phyloP scores from a whole-genome alignment of 2,329 filamentous ascomycete species.

The Nemania abortiva region DNA sequence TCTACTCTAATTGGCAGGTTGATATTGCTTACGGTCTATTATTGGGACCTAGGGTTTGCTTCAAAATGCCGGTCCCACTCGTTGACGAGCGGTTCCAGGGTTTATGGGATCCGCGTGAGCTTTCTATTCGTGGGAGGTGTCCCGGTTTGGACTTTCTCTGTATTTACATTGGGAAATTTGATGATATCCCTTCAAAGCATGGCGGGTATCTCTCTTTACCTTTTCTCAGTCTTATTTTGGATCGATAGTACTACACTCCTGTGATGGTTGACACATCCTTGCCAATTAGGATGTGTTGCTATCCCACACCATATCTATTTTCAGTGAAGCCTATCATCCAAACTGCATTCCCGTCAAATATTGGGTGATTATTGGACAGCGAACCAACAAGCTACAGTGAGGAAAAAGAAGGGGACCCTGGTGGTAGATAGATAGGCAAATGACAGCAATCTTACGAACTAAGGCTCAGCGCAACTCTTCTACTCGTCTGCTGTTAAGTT shows the following conservation, averaged over 20 bases:
- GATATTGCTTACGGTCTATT: conserved; percentile 16
- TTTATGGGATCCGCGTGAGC: conserved; percentile 41
- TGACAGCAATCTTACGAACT: conserved; percentile 1
- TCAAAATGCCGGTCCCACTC: neutral
- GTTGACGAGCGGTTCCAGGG: conserved; percentile 22
- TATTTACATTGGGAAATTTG: conserved; percentile 48
- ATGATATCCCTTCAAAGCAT: conserved; percentile 52
- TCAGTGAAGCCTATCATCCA: conserved; percentile 14
- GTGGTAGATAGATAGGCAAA: conserved; percentile 20
- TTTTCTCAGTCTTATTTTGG: conserved; percentile 25
- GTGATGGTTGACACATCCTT: conserved; percentile 10
- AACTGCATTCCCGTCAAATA: conserved; percentile 9
- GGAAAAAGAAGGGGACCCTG: neutral
- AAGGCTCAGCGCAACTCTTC: neutral
- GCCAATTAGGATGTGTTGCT: conserved; percentile 12
- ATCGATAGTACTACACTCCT: conserved; percentile 14
- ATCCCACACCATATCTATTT: conserved; percentile 26
- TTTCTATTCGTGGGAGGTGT: conserved; percentile 44
- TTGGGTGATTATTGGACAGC: conserved; percentile 18
- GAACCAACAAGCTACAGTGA: conserved; percentile 15
- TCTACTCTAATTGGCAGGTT: conserved; percentile 4
- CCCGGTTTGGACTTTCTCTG: conserved; percentile 41
- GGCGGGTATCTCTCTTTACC: conserved; percentile 30
- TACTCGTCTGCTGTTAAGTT: conserved; percentile 4
- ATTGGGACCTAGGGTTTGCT: neutral